These are phyloP conservation scores for Phytophthora idaei DNA, from an alignment of 352 stramenopile genomes.

Conservation along the genomic window DNA sequence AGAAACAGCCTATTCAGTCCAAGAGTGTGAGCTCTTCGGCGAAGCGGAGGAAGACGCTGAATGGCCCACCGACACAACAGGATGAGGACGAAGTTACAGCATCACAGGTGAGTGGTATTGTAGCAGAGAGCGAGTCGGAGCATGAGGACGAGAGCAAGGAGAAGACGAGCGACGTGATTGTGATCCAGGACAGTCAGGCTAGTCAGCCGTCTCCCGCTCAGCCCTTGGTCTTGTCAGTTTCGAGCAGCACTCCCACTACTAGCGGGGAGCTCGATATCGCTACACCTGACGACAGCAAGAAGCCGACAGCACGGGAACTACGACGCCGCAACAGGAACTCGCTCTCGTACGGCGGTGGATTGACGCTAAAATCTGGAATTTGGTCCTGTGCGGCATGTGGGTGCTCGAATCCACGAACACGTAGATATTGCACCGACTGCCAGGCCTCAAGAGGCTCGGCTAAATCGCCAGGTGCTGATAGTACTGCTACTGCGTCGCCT, in stretches of 20 bases:
- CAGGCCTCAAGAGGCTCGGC: slow-evolving; percentile 29
- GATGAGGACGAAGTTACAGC: slow-evolving; percentile 34
- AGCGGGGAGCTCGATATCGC: slow-evolving; percentile 23
- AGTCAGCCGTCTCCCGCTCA: slow-evolving; percentile 15
- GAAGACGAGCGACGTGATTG: slow-evolving; percentile 16
- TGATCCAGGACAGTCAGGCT: slow-evolving; percentile 31
- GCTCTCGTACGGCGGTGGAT: slow-evolving; percentile 24
- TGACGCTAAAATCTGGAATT: slow-evolving; percentile 45
- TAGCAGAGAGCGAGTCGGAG: slow-evolving; percentile 45
- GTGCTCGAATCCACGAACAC: slow-evolving; percentile 54
- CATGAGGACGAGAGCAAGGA: slow-evolving; percentile 17
- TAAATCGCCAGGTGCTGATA: slow-evolving; percentile 26
- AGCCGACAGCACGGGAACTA: slow-evolving; percentile 35
- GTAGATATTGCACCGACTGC: slow-evolving; percentile 59
- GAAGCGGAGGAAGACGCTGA: slow-evolving; percentile 39
- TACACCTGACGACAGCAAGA: slow-evolving; percentile 17
- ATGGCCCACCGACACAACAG: slow-evolving; percentile 32
- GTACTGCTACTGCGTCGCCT: slow-evolving; percentile 6
- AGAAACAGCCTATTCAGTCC: slow-evolving; percentile 29
- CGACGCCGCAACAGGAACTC: slow-evolving; percentile 32
- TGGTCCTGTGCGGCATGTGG: slow-evolving; percentile 64
- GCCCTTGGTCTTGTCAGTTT: slow-evolving; percentile 4
- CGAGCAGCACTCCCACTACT: slow-evolving; percentile 10
- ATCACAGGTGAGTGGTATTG: slow-evolving; percentile 39
- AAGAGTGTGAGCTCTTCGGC: slow-evolving; percentile 34